phyloP scores from a whole-genome alignment of 75 land plant genomes.

The Isoetes taiwanensis region DNA sequence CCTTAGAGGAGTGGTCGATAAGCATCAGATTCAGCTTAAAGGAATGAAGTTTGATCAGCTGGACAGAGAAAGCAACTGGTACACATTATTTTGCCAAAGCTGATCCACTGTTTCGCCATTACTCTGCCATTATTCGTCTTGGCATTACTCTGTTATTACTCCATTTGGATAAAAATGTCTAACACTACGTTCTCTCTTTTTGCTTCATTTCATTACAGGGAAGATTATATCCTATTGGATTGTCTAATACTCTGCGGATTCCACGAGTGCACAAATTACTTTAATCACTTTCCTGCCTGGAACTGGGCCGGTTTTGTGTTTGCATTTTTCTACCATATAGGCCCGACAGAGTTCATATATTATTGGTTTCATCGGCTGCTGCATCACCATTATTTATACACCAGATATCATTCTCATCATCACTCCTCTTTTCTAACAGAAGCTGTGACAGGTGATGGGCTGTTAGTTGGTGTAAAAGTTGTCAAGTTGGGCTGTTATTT shows the following conservation, averaged over 20 bases:
- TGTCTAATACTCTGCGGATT: not conserved
- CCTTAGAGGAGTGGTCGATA: slow-evolving; percentile 8
- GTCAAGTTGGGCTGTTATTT: not conserved
- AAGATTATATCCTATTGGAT: not conserved
- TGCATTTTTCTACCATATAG: slow-evolving; percentile 32
- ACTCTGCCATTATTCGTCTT: not conserved
- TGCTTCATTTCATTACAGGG: too few relatives aligned
- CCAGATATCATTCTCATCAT: slow-evolving; percentile 82
- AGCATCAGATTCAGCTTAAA: slow-evolving; percentile 22
- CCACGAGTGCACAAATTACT: slow-evolving; percentile 15
- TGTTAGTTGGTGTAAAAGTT: too few relatives aligned
- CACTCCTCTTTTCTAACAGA: slow-evolving; percentile 82
- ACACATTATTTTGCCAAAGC: not conserved
- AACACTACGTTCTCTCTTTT: too few relatives aligned
- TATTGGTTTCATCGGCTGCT: slow-evolving; percentile 86
- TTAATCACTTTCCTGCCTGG: slow-evolving; percentile 29
- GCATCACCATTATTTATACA: slow-evolving; percentile 73
- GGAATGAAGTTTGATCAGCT: slow-evolving; percentile 23
- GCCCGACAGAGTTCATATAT: slow-evolving; percentile 75
- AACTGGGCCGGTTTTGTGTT: slow-evolving; percentile 34
- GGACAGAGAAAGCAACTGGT: slow-evolving; percentile 24
- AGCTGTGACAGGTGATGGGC: slow-evolving; percentile 75
- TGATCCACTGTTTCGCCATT: not conserved
- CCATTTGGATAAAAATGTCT: too few relatives aligned
- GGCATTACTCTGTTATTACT: not conserved